phyloP scores from a whole-genome alignment of 164 flowering plant species.

The Malania oleifera region DNA sequence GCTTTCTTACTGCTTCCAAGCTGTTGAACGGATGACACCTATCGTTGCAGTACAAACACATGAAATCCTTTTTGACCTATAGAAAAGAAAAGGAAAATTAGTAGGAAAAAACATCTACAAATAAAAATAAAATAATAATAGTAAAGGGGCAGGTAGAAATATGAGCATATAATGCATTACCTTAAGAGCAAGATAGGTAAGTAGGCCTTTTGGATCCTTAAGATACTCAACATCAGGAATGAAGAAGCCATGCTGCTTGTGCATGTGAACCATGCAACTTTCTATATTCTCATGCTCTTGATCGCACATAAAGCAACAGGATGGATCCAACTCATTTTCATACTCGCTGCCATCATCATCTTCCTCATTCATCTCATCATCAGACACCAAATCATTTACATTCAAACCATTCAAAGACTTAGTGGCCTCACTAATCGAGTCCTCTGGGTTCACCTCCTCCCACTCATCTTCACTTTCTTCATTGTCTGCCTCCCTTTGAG shows the following conservation, averaged over 20 bases:
- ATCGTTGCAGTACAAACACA: constrained; percentile 6
- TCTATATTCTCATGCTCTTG: not conserved
- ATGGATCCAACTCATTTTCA: constrained; percentile 1
- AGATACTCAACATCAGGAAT: constrained; percentile 8
- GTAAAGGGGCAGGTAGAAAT: not conserved
- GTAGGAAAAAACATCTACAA: too few species aligned
- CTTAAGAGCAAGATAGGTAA: constrained; percentile 4
- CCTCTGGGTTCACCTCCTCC: not conserved
- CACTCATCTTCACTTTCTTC: not conserved
- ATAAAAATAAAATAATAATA: not conserved
- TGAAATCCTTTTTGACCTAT: constrained; percentile 2
- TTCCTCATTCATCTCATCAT: constrained; percentile 4
- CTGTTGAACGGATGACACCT: constrained; percentile 1
- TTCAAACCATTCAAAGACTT: not conserved
- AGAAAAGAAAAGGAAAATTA: too few species aligned
- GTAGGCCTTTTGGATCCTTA: constrained; percentile 4
- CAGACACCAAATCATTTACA: not conserved
- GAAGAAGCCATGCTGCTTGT: constrained; percentile 2
- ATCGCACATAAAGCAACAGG: constrained; percentile 7
- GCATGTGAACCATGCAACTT: constrained; percentile 5
- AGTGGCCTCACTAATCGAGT: not conserved
- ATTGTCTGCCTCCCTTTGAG: not conserved
- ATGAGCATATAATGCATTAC: not conserved
- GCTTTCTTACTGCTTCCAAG: constrained; percentile 5
- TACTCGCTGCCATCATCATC: not conserved